Percentiles rank a stretch among this genome's conserved stretches.
phyloP scores from a whole-genome alignment of 768 basidiomycete genomes.

The Leccinum disarticulatum region DNA sequence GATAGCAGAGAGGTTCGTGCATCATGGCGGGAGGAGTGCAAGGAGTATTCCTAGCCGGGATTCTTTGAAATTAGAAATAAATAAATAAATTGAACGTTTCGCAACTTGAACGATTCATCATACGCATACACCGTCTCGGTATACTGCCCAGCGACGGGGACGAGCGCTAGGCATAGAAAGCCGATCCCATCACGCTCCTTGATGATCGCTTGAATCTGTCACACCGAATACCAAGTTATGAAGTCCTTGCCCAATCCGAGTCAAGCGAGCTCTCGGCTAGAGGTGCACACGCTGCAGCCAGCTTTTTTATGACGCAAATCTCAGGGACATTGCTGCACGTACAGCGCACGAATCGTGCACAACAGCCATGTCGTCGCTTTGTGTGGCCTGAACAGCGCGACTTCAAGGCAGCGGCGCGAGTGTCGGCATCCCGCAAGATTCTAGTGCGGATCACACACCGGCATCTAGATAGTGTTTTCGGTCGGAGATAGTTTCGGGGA shows the following conservation, averaged over 20 bases:
- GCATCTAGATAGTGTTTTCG: slow-evolving; percentile 18
- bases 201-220: background rate
- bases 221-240: background rate
- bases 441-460: slow-evolving; percentile 17
- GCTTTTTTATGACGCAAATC: background rate
- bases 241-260: background rate
- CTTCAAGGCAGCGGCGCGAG: background rate
- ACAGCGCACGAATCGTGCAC: slow-evolving; percentile 2
- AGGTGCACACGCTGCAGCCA: slow-evolving; percentile 3
- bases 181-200: slow-evolving; percentile 1
- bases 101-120: slow-evolving; percentile 9
- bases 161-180: background rate
- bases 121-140: too few relatives aligned
- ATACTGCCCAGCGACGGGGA: background rate
- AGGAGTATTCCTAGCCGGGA: slow-evolving; percentile 29
- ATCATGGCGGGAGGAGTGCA: slow-evolving; percentile 28
- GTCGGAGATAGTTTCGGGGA: slow-evolving; percentile 23
- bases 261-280: background rate
- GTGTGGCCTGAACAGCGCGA: background rate
- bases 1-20: slow-evolving; percentile 8
- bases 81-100: slow-evolving; percentile 28
- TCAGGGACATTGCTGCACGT: background rate
- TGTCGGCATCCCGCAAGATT: slow-evolving; percentile 21
- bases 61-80: slow-evolving; percentile 31
- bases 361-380: slow-evolving; percentile 3